Evolutionary conservation across 2,329 filamentous ascomycete species (phyloP), one percentile per base, ranked within the genome.

Genomic region (Myriangium duriaei): DNA sequence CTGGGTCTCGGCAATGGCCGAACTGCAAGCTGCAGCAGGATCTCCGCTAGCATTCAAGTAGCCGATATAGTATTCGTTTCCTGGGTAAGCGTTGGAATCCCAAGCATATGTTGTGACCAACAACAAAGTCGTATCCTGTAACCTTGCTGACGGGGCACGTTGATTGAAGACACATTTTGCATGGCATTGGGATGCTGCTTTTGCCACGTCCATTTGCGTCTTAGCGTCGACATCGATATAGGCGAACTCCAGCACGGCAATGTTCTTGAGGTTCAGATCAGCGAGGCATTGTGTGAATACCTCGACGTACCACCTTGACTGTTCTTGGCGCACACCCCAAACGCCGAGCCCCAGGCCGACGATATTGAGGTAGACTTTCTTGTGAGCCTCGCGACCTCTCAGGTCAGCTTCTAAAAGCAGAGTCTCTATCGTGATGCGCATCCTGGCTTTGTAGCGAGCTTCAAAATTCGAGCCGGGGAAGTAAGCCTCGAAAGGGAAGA

Each of bases 41-140:
- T 56, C 54, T 4, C 53, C 51, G 11, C 46, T 50, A 1, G 45
- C 49, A 4, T 37, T 24, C 30, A 58, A 35, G 17, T 41, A 44
- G 1, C 52, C 51, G 6, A 39, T 24, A 52, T 54, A 58, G 33
- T 54, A 58, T 40, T 58, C 53, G 31, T 58, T 56, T 2, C 55
- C 53, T 1, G 53, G 52, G 33, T 55, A 55, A 3, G 52, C 43
- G 37, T 57, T 57, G 2, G 51, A 52, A 41, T 58, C 55, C 53
- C 54, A 58, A 2, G 54, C 54, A 43, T 54, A 57, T 30, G 47
- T 54, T 33, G 56, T 29, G 14, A 58, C 49, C 11, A 57, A 45
- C 14, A 57, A 43, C 3, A 39, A 14, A 4, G 16, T 16, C 30
- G 37, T 28, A 11, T 50, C 43, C 17, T 40, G 21, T 16, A 56